Evolutionary conservation across 257 asterid genomes (phyloP).

Genomic region (Lantana camara): DNA sequence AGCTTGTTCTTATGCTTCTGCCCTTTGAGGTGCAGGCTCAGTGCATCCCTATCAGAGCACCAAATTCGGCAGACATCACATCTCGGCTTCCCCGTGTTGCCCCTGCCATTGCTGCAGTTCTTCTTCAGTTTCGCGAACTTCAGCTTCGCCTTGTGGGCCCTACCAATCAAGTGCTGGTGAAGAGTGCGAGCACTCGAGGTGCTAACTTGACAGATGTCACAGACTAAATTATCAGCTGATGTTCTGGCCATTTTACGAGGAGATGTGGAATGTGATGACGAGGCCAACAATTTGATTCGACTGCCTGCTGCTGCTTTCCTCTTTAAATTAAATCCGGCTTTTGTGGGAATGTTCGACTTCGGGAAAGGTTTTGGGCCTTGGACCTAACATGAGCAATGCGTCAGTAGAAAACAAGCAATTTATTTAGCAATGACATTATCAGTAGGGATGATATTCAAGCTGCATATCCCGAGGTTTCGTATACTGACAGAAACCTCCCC

Average conservation of each 20-base stretch:
- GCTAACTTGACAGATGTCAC: conserved; percentile 45
- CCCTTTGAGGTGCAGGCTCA: conserved; percentile 50
- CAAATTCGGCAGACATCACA: conserved; percentile 52
- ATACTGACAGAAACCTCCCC: too few relatives aligned
- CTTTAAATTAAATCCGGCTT: conserved; percentile 27
- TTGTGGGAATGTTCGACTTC: background rate
- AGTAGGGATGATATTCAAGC: background rate
- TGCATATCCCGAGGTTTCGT: too few relatives aligned
- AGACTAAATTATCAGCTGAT: conserved; percentile 23
- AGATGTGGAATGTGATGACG: background rate
- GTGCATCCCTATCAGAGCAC: conserved; percentile 38
- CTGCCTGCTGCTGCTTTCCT: conserved; percentile 21
- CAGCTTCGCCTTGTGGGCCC: conserved; percentile 54
- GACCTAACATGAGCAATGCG: conserved; percentile 6
- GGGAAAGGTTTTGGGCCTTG: background rate
- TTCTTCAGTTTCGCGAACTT: conserved; percentile 23
- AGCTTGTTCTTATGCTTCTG: conserved; percentile 57
- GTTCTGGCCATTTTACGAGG: background rate
- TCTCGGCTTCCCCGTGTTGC: conserved; percentile 13
- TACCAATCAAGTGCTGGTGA: conserved; percentile 50
- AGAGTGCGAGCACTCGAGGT: conserved; percentile 40
- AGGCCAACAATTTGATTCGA: background rate
- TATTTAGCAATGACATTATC: background rate
- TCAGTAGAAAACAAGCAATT: background rate
- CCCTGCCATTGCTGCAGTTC: background rate